phyloP scores from a whole-genome alignment of 371 early-diverging fungal genomes.

The Catenaria anguillulae region DNA sequence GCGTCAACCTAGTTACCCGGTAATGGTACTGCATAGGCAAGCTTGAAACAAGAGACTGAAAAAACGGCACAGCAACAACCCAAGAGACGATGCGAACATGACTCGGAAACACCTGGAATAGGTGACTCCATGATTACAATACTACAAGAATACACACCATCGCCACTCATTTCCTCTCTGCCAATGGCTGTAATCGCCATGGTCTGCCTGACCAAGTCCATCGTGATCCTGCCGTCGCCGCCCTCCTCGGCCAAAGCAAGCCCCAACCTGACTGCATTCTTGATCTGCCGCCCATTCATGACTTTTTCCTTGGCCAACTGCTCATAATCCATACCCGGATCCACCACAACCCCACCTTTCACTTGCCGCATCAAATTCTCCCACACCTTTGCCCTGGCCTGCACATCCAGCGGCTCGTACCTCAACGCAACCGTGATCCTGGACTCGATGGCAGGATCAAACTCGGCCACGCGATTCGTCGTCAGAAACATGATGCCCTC shows the following conservation, averaged over 20 bases:
- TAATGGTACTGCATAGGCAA: too few species aligned
- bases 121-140: too few species aligned
- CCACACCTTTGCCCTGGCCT: conserved; percentile 32
- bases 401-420: conserved; percentile 21
- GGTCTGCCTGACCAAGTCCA: conserved; percentile 18
- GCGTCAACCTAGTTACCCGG: too few species aligned
- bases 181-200: conserved; percentile 20
- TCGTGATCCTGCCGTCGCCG: conserved; percentile 11
- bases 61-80: too few species aligned
- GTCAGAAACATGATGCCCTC: conserved; percentile 36
- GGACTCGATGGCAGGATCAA: conserved; percentile 32
- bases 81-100: too few species aligned
- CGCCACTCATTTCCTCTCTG: conserved; percentile 21
- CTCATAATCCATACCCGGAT: conserved; percentile 15
- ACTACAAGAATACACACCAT: too few species aligned
- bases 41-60: too few species aligned
- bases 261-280: conserved; percentile 29
- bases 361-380: conserved; percentile 22
- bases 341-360: conserved; percentile 8
- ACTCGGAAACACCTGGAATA: too few species aligned
- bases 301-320: conserved; percentile 14
- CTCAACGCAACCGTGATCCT: conserved; percentile 31
- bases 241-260: conserved; percentile 22
- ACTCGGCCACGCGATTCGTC: conserved; percentile 30
- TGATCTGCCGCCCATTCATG: conserved; percentile 37